Base-by-base conservation (phyloP, 495 filamentous ascomycete species). In the Aspergillus coremiiformis region DNA sequence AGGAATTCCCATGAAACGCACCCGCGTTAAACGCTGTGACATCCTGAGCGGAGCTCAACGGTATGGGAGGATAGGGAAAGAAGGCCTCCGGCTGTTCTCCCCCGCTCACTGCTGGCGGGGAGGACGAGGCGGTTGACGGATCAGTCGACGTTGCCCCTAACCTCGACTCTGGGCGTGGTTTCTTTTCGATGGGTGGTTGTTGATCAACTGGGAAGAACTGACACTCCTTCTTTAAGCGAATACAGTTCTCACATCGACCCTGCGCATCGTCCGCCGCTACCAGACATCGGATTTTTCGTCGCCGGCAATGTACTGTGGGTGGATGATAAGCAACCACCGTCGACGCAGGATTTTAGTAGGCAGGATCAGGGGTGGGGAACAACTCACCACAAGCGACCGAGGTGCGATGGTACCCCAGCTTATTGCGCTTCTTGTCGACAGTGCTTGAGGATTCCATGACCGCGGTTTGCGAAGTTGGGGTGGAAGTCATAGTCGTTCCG, bases 371-470 rank as follows among this genome's bases (percentile, higher is more conserved):
- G 7, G 39, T 32, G 15, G 19, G 29, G 39, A 35, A 29, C 46
- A 33, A 84, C 90, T 83, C 79, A 98, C 93, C 87, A 78, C 93
- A 98, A 58, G 93, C 93, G 66, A 97, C 89, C 50, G 93, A 95
- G 30, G 90, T 96, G 52, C 93, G 84, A 76, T 96, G 92, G 68
- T 98, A 98, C 26, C 93, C 93, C 47, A 98, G 77, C 70, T 95
- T 97, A 67, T 97, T 98, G 59, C 93, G 85, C 67, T 87, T 86
- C 72, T 93, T 96, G 61, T 96, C 91, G 37, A 68, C 66, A 55
- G 68, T 66, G 55, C 61, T 65, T 43, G 71, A 68, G 43, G 61
- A 60, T 54, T 70, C 74, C 68, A 69, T 70, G 61, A 70, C 58
- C 43, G 66, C 59, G 54, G 75, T 71, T 54, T 83, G 80, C 55